Evolutionary conservation across 257 asterid species (phyloP).

Genomic region (Buddleja alternifolia): DNA sequence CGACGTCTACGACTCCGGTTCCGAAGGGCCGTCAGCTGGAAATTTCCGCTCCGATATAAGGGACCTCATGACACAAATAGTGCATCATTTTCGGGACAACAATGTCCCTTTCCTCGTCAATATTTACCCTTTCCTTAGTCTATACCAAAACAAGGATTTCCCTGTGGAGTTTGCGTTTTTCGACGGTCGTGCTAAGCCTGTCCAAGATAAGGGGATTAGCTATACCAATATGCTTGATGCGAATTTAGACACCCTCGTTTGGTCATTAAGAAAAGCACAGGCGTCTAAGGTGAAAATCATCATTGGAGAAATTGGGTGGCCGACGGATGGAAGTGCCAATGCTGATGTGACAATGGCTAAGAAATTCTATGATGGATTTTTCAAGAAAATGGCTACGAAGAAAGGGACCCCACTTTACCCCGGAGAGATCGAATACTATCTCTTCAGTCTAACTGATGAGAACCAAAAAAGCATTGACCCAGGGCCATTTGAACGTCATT

Average conservation of each 20-base stretch:
- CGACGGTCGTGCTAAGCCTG: conserved; percentile 49
- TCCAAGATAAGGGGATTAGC: conserved; percentile 42
- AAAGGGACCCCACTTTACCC: conserved; percentile 68
- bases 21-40: conserved; percentile 58
- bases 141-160: conserved; percentile 37
- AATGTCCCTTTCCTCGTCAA: conserved; percentile 65
- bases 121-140: conserved; percentile 68
- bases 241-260: conserved; percentile 56
- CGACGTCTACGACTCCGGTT: conserved; percentile 69
- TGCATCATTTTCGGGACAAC: conserved; percentile 40
- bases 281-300: conserved; percentile 37
- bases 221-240: conserved; percentile 72
- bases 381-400: conserved; percentile 45
- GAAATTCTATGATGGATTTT: conserved; percentile 58
- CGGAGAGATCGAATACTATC: conserved; percentile 49
- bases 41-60: conserved; percentile 53
- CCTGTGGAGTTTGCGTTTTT: conserved; percentile 71
- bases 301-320: conserved; percentile 84
- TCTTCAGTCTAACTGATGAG: conserved; percentile 70
- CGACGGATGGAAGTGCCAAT: conserved; percentile 69
- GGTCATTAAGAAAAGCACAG: conserved; percentile 50
- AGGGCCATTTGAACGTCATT: conserved; percentile 66
- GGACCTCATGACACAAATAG: conserved; percentile 46
- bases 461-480: conserved; percentile 49
- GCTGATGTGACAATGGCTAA: conserved; percentile 33